These are phyloP conservation scores for Cutaneotrichosporon dermatis DNA, from an alignment of 1,284 basidiomycete genomes.

Conservation along the genomic window DNA sequence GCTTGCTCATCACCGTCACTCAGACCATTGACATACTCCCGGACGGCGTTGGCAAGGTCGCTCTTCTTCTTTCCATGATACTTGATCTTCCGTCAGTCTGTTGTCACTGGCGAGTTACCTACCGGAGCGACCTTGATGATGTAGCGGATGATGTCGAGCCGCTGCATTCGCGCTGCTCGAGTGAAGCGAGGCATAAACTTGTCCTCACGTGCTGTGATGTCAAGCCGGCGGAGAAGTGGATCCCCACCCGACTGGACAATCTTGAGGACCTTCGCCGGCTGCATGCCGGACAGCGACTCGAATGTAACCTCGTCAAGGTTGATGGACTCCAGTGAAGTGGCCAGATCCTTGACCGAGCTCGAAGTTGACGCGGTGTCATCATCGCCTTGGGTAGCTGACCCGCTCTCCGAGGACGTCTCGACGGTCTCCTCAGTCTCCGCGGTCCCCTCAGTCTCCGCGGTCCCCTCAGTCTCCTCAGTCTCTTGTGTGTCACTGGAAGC, in stretches of 20 bases:
- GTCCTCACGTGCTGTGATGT: neutral
- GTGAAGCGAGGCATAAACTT: neutral
- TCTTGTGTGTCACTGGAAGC: no score
- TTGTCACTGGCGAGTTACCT: neutral
- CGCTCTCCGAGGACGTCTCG: neutral
- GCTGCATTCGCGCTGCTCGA: neutral
- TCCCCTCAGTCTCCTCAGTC: neutral
- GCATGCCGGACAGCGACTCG: conserved; percentile 2
- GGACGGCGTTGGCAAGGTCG: conserved; percentile 4
- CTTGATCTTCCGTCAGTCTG: conserved; percentile 3
- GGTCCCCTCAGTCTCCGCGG: neutral
- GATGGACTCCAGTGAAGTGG: neutral
- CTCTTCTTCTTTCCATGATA: conserved; percentile 2
- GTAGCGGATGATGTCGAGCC: conserved; percentile 8
- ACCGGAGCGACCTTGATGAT: conserved; percentile 2
- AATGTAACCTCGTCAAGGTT: conserved; percentile 8
- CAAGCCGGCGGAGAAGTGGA: neutral
- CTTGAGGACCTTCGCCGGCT: neutral
- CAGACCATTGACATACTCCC: conserved; percentile 13
- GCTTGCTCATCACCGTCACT: conserved; percentile 10
- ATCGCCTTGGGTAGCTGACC: neutral
- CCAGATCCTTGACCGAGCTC: neutral
- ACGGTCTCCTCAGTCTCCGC: neutral
- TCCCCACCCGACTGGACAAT: neutral
- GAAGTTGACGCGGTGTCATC: neutral